Evolutionary conservation across 495 filamentous ascomycete species (phyloP), one percentile per base, ranked within the genome.

Genomic region (Hypoxylon cercidicola): DNA sequence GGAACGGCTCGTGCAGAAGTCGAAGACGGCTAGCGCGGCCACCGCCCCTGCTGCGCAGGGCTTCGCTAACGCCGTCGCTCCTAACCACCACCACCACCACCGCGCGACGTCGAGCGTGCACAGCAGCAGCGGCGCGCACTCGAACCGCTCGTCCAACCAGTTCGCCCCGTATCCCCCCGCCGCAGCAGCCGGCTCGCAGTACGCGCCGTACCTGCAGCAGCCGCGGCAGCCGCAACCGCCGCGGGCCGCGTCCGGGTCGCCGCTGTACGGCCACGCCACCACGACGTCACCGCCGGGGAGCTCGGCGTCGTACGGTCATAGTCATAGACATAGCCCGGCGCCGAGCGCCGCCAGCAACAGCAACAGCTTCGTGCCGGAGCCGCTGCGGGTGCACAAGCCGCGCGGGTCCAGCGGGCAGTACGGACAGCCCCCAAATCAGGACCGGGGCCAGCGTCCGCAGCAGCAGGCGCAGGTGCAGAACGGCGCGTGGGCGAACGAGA

Each of bases 1-100:
- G 1, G 85, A 87, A 19, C 75, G 87, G 4, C 75, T 93, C 16
- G 76, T 89, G 4, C 79, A 82, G 52, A 90, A 89, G 63, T 84
- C 88, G 16, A 71, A 75, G 39, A 69, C 71, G 13, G 69, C 62
- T 2, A 64, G 55, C 41, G 37, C 49, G 15, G 20, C 55, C 8
- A 25, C 57, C 23, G 50, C 15, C 16, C 28, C 45, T 20, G 5
- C 37, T 16, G 34, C 32, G 2, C 12, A 12, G 25, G 18, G 49
- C 15, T 12, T 32, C 34, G n/a, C n/a, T n/a, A 53, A 15, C 9
- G 19, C 32, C 32, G 39, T n/a, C 12, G 11, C 32, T 32, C 20
- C 16, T 6, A 40, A 30, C 34, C 13, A 30, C 13, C 15, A n/a
- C 8, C 13, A 21, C 7, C 51, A 47, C 39, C 63, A 56, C 15